A percentile compares a stretch with the other conserved stretches of the same genome.
These are phyloP conservation scores for Hypoxylon subgilvum DNA, from an alignment of 495 filamentous ascomycete species.

Conservation along the genomic window DNA sequence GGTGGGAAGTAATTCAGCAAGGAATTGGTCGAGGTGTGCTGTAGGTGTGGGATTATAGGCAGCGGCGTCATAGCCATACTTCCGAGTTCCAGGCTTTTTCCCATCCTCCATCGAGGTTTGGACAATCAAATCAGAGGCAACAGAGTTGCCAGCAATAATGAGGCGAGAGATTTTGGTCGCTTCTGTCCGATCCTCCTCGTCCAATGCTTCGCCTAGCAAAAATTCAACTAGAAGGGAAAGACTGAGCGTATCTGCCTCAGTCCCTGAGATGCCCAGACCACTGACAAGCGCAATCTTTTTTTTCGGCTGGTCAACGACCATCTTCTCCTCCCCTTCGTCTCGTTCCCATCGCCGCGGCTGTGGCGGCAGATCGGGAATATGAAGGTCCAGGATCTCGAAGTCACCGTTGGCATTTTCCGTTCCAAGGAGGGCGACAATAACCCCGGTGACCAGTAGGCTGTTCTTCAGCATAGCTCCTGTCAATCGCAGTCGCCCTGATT, in stretches of 20 bases:
- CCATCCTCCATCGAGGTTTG: constrained; percentile 39
- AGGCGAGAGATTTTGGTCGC: constrained; percentile 78
- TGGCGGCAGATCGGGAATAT: constrained; percentile 80
- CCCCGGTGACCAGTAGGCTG: constrained; percentile 83
- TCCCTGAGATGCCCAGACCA: constrained; percentile 81
- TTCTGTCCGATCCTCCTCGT: constrained; percentile 59
- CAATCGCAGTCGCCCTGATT: constrained; percentile 87
- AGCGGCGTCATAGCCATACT: constrained; percentile 92
- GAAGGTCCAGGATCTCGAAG: constrained; percentile 89
- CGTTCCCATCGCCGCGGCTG: constrained; percentile 79
- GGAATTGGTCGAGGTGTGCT: constrained; percentile 80
- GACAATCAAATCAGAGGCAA: constrained; percentile 55
- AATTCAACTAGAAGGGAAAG: constrained; percentile 84
- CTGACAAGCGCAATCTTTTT: constrained; percentile 85
- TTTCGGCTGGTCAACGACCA: constrained; percentile 47
- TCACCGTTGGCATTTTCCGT: constrained; percentile 91
- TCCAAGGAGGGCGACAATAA: constrained; percentile 87
- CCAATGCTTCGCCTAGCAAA: constrained; percentile 80
- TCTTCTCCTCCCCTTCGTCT: constrained; percentile 53
- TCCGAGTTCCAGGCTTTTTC: constrained; percentile 62
- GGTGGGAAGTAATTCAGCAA: constrained; percentile 77
- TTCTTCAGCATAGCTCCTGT: constrained; percentile 68
- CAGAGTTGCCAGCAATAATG: constrained; percentile 90
- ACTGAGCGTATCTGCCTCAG: constrained; percentile 66
- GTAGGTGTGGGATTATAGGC: constrained; percentile 86